Base-by-base conservation (phyloP, 495 filamentous ascomycete genomes). In the Xylaria palmicola region DNA sequence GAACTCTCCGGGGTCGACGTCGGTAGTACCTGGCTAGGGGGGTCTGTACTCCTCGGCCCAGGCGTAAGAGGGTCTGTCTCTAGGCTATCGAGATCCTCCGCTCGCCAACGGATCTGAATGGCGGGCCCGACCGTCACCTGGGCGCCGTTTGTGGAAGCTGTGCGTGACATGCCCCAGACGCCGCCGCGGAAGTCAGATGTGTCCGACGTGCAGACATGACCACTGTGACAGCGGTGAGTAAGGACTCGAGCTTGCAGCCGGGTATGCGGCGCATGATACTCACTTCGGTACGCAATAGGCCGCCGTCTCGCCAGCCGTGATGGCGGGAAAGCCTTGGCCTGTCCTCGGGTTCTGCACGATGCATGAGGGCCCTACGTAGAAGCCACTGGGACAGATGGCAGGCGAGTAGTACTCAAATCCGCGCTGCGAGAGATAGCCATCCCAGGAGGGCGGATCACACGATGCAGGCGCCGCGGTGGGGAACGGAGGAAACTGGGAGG, bases 371-470 rank as follows among this genome's bases (percentile, higher is more conserved):
- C 72, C 75, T 36, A 70, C 71, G n/a, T 37, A 59, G 51, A 79
- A 77, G 6, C 74, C 75, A 15, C 30, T 59, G 6, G 75, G 75
- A 49, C 77, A 79, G 56, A 78, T 73, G 34, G 75, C 75, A 0
- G 77, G 77, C 13, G 77, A 78, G 60, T 76, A 79, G 50, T 70
- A 77, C 6, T 66, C 66, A 32, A 77, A 77, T 4, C 76, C 75
- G 6, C 63, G 64, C 15, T 66, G 59, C 4, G 63, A 57, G 27
- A 79, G 54, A 58, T 74, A 72, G 13, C 66, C 32, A 3, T 9
- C 24, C 74, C 73, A 79, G 4, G 55, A 48, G 4, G 75, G 75
- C 26, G 75, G 76, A 61, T 76, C 70, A 56, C 75, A 77, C 0
- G 69, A 71, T 1, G 60, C 39, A 9, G 75, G 68, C 1, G 72